Conservation (phyloP, 768 basidiomycete genomes). For the Serendipita sp. region DNA sequence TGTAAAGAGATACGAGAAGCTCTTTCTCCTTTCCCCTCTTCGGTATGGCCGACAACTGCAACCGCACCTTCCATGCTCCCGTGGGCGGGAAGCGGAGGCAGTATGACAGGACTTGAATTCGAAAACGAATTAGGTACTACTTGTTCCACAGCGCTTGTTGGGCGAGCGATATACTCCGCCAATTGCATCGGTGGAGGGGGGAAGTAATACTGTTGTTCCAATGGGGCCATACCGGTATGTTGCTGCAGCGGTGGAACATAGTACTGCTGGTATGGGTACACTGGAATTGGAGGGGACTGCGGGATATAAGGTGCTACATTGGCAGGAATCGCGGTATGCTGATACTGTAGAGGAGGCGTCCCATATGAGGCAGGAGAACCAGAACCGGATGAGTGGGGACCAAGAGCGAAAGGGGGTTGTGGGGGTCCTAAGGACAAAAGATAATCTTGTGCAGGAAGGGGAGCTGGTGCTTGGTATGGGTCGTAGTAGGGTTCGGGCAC, state of each 20-base stretch:
- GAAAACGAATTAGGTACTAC: conserved; percentile 16
- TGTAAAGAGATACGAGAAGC: conserved; percentile 45
- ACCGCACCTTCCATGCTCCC: conserved; percentile 13
- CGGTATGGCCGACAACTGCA: conserved; percentile 21
- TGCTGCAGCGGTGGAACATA: neutral
- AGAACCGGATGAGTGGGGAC: neutral
- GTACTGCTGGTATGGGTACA: conserved; percentile 4
- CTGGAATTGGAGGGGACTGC: conserved; percentile 11
- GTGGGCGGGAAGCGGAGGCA: conserved; percentile 15
- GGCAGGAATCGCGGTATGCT: conserved; percentile 17
- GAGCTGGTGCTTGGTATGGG: conserved; percentile 12
- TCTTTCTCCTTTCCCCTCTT: conserved; percentile 46
- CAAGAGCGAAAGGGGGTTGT: neutral
- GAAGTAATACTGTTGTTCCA: conserved; percentile 21
- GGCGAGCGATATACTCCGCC: conserved; percentile 24
- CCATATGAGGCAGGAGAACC: conserved; percentile 5
- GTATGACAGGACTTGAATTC: conserved; percentile 8
- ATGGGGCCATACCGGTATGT: conserved; percentile 10
- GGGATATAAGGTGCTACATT: conserved; percentile 21
- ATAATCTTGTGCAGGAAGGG: neutral
- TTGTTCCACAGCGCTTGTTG: conserved; percentile 35
- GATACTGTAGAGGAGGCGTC: conserved; percentile 4
- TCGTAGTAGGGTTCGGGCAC: conserved; percentile 24
- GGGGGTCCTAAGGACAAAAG: neutral
- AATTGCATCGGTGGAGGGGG: conserved; percentile 17